These are phyloP conservation scores for Silene uniflora DNA, from an alignment of 148 eudicot species.

Conservation along the genomic window DNA sequence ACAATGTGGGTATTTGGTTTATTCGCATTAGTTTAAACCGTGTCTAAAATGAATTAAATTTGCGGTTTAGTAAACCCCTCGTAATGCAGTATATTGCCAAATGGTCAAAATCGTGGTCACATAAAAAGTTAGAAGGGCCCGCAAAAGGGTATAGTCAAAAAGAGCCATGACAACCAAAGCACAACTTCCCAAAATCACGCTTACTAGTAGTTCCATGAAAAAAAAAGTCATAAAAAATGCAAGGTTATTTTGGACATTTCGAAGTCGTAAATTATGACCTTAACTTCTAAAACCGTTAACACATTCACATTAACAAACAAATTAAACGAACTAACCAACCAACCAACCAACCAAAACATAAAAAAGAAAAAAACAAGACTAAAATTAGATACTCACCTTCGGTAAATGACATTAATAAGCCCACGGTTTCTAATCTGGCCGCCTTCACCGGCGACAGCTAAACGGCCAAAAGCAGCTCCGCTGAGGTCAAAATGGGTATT, in stretches of 20 bases:
- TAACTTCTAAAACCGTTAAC: no score
- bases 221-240: no score
- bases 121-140: neutral
- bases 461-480: constrained; percentile 86
- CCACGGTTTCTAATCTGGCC: constrained; percentile 69
- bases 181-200: neutral
- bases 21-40: no score
- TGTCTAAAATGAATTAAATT: no score
- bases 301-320: no score
- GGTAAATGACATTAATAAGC: constrained; percentile 47
- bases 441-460: constrained; percentile 62
- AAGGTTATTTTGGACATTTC: neutral
- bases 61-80: no score
- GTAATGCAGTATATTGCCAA: no score
- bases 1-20: no score
- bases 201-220: neutral
- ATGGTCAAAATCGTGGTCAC: constrained; percentile 9
- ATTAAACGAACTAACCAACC: no score
- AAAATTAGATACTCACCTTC: constrained; percentile 38
- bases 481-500: constrained; percentile 82
- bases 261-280: no score
- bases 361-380: no score
- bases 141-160: constrained; percentile 5
- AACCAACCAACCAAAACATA: no score
- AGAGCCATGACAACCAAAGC: neutral